These are phyloP conservation scores for Uronychia setigera DNA, from an alignment of 73 alveolate genomes.

Conservation along the genomic window DNA sequence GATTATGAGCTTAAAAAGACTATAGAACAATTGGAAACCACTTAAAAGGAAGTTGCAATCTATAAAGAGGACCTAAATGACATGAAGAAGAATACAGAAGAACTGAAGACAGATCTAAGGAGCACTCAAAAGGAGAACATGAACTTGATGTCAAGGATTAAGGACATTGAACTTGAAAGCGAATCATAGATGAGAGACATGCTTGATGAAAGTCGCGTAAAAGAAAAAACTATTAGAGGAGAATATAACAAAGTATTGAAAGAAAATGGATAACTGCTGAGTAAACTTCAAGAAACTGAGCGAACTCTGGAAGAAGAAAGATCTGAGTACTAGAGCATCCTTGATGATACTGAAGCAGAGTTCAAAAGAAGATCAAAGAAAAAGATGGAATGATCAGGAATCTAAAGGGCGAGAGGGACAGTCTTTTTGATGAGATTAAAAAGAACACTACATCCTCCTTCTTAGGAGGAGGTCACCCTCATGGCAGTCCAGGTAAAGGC, in stretches of 20 bases:
- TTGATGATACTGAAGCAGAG: neutral
- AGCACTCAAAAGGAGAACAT: neutral
- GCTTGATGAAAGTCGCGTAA: neutral
- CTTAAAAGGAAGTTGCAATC: neutral
- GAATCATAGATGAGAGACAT: neutral
- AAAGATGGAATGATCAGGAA: neutral
- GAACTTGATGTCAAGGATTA: neutral
- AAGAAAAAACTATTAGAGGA: no score
- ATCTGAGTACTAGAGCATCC: neutral
- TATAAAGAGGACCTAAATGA: neutral
- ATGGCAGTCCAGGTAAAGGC: neutral
- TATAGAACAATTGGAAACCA: neutral
- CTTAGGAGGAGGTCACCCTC: neutral
- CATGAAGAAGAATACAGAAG: neutral
- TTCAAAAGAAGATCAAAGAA: neutral
- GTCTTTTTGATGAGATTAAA: neutral
- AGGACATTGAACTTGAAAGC: neutral
- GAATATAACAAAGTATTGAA: neutral
- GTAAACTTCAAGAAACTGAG: neutral
- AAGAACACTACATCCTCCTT: neutral
- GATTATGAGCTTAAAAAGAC: neutral
- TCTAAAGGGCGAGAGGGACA: neutral
- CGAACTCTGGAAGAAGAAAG: neutral
- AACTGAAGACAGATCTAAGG: neutral
- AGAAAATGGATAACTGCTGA: neutral